Evolutionary conservation across 2,329 filamentous ascomycete species (phyloP).

Genomic region (Nemania sp.): DNA sequence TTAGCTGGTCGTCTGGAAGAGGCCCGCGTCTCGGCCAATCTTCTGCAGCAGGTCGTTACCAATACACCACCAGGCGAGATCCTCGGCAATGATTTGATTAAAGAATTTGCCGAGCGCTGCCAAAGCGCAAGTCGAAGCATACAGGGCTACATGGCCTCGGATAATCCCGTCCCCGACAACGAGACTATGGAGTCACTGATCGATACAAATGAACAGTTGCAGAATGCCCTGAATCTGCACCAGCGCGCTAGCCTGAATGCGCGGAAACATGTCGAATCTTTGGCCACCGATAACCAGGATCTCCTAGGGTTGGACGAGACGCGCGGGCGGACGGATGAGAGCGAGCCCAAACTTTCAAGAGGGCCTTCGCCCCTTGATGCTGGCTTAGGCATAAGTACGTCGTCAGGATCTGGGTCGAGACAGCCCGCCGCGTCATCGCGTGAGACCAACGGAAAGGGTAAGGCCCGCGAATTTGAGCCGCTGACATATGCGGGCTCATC

Average conservation of each 20-base stretch:
- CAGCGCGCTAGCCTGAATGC: conserved; percentile 75
- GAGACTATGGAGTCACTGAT: conserved; percentile 93
- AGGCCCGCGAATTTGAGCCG: conserved; percentile 41
- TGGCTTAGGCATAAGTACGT: conserved; percentile 21
- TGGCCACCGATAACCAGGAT: conserved; percentile 37
- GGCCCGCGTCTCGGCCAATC: conserved; percentile 84
- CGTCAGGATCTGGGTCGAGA: conserved; percentile 29
- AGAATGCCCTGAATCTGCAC: conserved; percentile 79
- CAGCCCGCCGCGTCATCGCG: conserved; percentile 32
- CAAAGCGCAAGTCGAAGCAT: conserved; percentile 78
- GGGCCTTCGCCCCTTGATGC: conserved; percentile 16
- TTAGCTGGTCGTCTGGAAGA: conserved; percentile 84
- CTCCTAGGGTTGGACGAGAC: conserved; percentile 31
- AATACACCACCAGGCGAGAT: conserved; percentile 79
- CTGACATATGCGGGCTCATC: conserved; percentile 28
- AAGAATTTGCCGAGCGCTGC: conserved; percentile 89
- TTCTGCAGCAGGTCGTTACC: conserved; percentile 89
- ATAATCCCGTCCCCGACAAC: conserved; percentile 82
- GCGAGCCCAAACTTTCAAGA: conserved; percentile 8
- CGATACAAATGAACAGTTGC: conserved; percentile 90
- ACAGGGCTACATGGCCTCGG: conserved; percentile 80
- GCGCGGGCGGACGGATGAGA: conserved; percentile 12
- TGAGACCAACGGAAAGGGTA: conserved; percentile 30
- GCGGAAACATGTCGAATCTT: conserved; percentile 55
- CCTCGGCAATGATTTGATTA: conserved; percentile 81